Evolutionary conservation across 257 asterid genomes (phyloP).

Genomic region (Salvia rosmarinus): DNA sequence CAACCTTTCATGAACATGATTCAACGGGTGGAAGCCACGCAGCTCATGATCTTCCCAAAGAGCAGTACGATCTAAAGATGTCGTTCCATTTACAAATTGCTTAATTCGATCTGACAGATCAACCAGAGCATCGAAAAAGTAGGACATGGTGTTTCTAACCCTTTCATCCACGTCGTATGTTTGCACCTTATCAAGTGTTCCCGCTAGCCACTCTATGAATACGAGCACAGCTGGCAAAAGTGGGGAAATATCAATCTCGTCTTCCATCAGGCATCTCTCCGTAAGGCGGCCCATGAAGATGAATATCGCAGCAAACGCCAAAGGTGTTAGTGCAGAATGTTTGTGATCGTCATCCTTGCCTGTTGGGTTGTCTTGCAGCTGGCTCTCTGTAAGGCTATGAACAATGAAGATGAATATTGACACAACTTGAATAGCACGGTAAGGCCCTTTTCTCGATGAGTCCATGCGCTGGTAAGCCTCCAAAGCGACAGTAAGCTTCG

Average conservation of each 20-base stretch:
- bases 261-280: constrained; percentile 58
- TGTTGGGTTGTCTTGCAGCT: constrained; percentile 43
- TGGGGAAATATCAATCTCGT: constrained; percentile 42
- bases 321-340: constrained; percentile 43
- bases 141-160: constrained; percentile 58
- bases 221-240: constrained; percentile 75
- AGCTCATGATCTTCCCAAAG: constrained; percentile 95
- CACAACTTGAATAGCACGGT: constrained; percentile 74
- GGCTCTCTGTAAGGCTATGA: constrained; percentile 48
- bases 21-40: constrained; percentile 70
- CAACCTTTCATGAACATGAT: constrained; percentile 50
- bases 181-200: constrained; percentile 49
- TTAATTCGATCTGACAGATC: constrained; percentile 57
- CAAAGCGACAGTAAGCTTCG: constrained; percentile 48
- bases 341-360: constrained; percentile 36
- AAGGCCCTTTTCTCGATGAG: constrained; percentile 68
- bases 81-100: constrained; percentile 24
- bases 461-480: constrained; percentile 62
- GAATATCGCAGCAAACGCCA: constrained; percentile 64
- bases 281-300: constrained; percentile 67
- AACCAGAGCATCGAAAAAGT: constrained; percentile 59
- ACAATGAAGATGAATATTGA: constrained; percentile 68
- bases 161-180: constrained; percentile 50
- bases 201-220: constrained; percentile 79
- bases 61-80: constrained; percentile 45